A percentile compares a stretch with the other conserved stretches of the same genome.
phyloP scores from a whole-genome alignment of 202 grass and related monocot species.

The Schoenoplectus triqueter region DNA sequence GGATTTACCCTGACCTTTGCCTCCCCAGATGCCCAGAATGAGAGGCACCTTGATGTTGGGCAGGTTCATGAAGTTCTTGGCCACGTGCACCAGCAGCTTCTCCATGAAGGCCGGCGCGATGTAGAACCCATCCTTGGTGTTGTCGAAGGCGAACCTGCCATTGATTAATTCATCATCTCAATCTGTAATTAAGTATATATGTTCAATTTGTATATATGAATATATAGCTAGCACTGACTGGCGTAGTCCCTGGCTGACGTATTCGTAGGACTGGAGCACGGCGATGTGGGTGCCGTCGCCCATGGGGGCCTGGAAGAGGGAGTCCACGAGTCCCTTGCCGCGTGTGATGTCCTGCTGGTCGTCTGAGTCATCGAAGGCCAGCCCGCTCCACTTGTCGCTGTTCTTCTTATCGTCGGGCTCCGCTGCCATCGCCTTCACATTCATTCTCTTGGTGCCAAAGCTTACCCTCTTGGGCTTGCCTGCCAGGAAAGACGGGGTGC shows the following conservation, averaged over 20 bases:
- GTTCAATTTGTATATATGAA: not conserved
- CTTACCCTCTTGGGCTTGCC: conserved; percentile 70
- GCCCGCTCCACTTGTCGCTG: conserved; percentile 55
- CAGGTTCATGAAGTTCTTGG: conserved; percentile 97
- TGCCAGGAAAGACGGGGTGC: conserved; percentile 55
- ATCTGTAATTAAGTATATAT: not conserved
- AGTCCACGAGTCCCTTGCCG: conserved; percentile 73
- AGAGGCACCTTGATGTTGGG: conserved; percentile 95
- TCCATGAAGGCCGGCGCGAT: conserved; percentile 94
- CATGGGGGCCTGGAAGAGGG: conserved; percentile 80
- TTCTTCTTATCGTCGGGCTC: conserved; percentile 68
- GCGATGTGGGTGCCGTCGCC: conserved; percentile 85
- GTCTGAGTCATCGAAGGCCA: conserved; percentile 66
- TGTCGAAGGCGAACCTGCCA: conserved; percentile 56
- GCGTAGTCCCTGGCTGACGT: conserved; percentile 77
- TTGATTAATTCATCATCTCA: not conserved
- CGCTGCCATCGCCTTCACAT: conserved; percentile 46
- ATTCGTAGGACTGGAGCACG: conserved; percentile 82
- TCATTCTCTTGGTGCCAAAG: conserved; percentile 44
- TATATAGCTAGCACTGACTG: conserved; percentile 39
- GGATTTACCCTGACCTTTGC: conserved; percentile 97
- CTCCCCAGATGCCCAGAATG: conserved; percentile 98
- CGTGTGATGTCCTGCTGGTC: conserved; percentile 98
- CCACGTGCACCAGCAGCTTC: conserved; percentile 86
- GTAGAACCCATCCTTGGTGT: conserved; percentile 78